These are phyloP conservation scores for Fusarium agapanthi DNA, from an alignment of 2,329 filamentous ascomycete species.

Conservation along the genomic window DNA sequence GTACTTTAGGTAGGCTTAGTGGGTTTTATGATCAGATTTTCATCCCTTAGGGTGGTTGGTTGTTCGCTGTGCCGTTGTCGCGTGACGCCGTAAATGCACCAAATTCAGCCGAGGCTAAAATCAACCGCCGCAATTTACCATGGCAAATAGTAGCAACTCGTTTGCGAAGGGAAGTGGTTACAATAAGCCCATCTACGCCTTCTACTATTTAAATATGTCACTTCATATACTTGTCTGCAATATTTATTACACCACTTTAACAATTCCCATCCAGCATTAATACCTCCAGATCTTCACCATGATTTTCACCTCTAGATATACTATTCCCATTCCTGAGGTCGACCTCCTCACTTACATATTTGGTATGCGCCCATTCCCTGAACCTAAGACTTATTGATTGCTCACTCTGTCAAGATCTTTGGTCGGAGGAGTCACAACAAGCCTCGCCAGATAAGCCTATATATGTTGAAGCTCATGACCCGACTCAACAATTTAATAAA, in stretches of 20 bases:
- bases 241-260: accelerated
- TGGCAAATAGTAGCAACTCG: too few species aligned
- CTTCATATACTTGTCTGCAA: accelerated
- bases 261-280: accelerated
- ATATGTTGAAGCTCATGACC: background rate
- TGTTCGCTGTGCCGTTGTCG: background rate
- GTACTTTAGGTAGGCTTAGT: background rate
- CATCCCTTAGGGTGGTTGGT: accelerated
- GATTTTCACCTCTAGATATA: background rate
- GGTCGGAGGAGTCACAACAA: background rate
- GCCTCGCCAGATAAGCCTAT: background rate
- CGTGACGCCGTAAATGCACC: background rate
- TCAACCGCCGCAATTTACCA: too few species aligned
- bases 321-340: background rate
- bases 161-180: too few species aligned
- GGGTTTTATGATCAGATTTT: accelerated
- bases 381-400: accelerated
- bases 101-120: too few species aligned
- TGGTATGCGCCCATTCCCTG: accelerated
- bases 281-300: background rate
- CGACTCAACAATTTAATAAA: background rate
- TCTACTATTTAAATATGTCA: accelerated
- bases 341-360: background rate
- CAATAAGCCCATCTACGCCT: too few species aligned
- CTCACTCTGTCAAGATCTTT: background rate